phyloP scores from a whole-genome alignment of 2,329 filamentous ascomycete genomes.

The Coleophoma cylindrospora region DNA sequence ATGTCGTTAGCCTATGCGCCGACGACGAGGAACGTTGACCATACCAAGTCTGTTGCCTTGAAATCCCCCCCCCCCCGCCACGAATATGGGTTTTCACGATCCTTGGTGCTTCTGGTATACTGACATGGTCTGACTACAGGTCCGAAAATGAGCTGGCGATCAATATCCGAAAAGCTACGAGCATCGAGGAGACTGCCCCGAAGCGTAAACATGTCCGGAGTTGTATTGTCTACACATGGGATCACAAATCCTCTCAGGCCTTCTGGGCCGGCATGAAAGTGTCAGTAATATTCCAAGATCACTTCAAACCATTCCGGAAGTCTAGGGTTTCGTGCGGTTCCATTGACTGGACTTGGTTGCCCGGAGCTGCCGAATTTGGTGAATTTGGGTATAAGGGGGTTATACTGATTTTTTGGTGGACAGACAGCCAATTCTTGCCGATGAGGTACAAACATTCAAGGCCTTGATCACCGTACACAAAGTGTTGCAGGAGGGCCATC shows the following conservation, averaged over 20 bases:
- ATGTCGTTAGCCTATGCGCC: conserved; percentile 23
- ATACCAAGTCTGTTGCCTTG: conserved; percentile 24
- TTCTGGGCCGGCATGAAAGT: conserved; percentile 99
- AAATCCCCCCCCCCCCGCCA: conserved; percentile 2
- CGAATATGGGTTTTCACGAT: neutral
- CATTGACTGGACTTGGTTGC: no score
- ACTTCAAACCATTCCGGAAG: neutral
- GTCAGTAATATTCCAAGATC: conserved; percentile 45
- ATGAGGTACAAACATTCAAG: conserved; percentile 99
- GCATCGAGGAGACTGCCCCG: conserved; percentile 61
- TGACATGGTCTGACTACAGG: conserved; percentile 31
- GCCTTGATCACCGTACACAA: conserved; percentile 96
- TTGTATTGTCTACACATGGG: conserved; percentile 98
- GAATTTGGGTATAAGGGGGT: neutral
- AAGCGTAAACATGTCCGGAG: conserved; percentile 93
- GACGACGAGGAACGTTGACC: conserved; percentile 26
- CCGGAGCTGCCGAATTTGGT: neutral
- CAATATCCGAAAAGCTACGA: conserved; percentile 68
- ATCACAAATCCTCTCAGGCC: conserved; percentile 89
- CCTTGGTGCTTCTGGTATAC: conserved; percentile 1
- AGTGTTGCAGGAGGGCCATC: conserved; percentile 94
- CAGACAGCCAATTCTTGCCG: conserved; percentile 94
- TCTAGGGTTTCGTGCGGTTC: no score
- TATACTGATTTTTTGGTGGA: neutral
- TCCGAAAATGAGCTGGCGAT: conserved; percentile 65